Evolutionary conservation across 148 eudicot species (phyloP).

Genomic region (Rhododendron molle): DNA sequence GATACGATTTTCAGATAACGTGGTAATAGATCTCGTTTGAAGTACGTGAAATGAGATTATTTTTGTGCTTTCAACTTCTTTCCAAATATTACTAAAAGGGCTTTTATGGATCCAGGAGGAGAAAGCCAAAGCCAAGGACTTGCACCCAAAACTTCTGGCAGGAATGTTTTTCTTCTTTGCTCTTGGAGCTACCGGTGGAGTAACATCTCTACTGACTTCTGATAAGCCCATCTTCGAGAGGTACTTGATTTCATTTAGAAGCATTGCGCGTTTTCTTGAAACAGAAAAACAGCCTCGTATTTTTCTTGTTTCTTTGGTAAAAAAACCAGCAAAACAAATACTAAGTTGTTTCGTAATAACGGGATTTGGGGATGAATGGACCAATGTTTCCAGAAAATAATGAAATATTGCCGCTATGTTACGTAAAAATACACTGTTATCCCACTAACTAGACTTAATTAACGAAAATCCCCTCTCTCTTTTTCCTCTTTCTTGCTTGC

Average conservation of each 20-base stretch:
- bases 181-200: constrained; percentile 88
- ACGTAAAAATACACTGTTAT: background rate
- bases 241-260: constrained; percentile 21
- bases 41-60: background rate
- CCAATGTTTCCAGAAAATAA: background rate
- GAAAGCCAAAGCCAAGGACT: constrained; percentile 89
- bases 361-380: background rate
- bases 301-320: background rate
- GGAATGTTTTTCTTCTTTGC: constrained; percentile 99
- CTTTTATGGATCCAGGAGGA: constrained; percentile 47
- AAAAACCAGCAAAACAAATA: background rate
- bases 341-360: background rate
- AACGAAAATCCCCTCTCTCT: background rate
- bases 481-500: constrained; percentile 17
- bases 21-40: constrained; percentile 32
- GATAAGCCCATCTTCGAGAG: constrained; percentile 90
- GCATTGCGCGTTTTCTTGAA: background rate
- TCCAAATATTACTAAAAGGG: background rate
- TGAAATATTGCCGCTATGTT: background rate
- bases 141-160: constrained; percentile 88
- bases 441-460: background rate
- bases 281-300: background rate
- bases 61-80: background rate
- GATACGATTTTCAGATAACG: constrained; percentile 25
- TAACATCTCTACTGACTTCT: constrained; percentile 76